Evolutionary conservation across 208 protist genomes (phyloP).

Genomic region (Acanthamoeba healyi): DNA sequence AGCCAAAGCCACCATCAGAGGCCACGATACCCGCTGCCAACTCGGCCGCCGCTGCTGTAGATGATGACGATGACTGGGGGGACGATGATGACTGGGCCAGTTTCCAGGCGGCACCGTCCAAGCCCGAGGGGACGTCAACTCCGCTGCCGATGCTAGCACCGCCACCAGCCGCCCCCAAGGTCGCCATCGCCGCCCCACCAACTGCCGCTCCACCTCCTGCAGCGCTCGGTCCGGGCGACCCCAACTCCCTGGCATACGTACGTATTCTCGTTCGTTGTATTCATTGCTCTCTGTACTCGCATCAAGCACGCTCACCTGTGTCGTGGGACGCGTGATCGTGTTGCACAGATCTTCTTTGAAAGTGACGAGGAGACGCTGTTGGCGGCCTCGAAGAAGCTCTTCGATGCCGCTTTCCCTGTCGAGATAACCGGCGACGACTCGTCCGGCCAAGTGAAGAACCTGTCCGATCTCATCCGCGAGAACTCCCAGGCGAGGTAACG

Average conservation of each 20-base stretch:
- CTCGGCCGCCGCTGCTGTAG: neutral
- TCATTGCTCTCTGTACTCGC: too few species aligned
- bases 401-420: neutral
- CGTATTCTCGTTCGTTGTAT: neutral
- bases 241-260: neutral
- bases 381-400: neutral
- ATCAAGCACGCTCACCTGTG: too few species aligned
- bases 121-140: neutral
- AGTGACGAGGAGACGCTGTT: neutral
- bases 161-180: too few species aligned
- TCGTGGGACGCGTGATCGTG: neutral
- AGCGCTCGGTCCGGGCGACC: neutral
- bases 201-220: neutral
- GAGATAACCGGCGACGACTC: neutral
- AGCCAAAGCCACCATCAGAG: too few species aligned
- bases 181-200: neutral
- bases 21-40: too few species aligned
- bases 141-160: too few species aligned
- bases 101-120: neutral
- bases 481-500: too few species aligned
- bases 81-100: slow-evolving; percentile 9
- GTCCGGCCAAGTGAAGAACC: neutral
- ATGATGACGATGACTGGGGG: neutral
- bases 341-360: neutral
- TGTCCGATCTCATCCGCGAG: neutral